Base-by-base conservation (phyloP, 257 asterid genomes). In the Thymus mandschuricus region DNA sequence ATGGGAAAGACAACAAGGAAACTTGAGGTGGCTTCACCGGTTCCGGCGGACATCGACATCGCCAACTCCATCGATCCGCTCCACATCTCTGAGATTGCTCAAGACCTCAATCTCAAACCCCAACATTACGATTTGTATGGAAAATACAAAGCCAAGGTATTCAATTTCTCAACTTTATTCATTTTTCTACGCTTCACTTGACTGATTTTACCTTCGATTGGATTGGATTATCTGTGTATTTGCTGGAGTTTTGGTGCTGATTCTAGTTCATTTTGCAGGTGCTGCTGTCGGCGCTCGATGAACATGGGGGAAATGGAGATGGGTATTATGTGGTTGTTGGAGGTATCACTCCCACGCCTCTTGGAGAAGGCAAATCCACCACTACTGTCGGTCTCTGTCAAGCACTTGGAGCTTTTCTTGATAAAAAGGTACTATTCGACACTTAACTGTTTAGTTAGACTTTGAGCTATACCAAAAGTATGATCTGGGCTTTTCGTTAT, bases 321-420 rank as follows among this genome's bases (percentile, higher is more conserved):
- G 99, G 97, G 30, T 94, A 89, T 76, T 94, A 94, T 80, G 99
- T 94, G 82, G 97, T 94, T 62, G 97, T 94, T 52, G 97, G 97
- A 58, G 97, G 97, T 64, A 91, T 94, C 62, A 91, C 99, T 75
- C 97, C 99, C 50, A 94, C 99, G n/a, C 99, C 99, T 77, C 99
- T 94, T 64, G 99, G 99, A 79, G 99, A 94, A 83, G 97, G 97
- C 72, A 94, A 94, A 81, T 91, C 97, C 69, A 94, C 99, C 3
- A 91, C 99, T 57, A 89, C 99, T 27, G 97, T 91, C 60, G 99
- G 99, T 67, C 90, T 94, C n/a, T 94, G 99, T 76, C 97, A 94
- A 83, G 99, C 99, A 5, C 73, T 94, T 81, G 97, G 99, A 66
- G 97, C 97, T 80, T 94, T 85, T 76, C 99, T 89, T 74, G 97